Percentiles rank a stretch among this genome's conserved stretches.
Evolutionary conservation across 441 rosid species (phyloP).

Genomic region (Aquilaria agallochum): DNA sequence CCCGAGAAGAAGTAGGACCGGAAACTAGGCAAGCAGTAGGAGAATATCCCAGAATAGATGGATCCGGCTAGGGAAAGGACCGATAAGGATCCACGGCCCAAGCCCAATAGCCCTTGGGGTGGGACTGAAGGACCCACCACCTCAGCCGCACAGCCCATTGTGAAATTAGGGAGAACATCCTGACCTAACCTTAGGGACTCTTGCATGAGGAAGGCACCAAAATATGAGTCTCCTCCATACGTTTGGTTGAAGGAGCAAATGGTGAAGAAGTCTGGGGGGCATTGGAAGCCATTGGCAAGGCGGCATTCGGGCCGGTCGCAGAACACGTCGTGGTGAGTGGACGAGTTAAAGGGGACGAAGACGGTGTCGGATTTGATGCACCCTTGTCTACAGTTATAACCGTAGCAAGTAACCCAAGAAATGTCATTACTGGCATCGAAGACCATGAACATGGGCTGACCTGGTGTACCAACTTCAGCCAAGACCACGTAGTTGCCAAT

Average conservation of each 20-base stretch:
- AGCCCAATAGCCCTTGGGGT: conserved; percentile 79
- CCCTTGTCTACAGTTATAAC: conserved; percentile 35
- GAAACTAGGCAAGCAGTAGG: conserved; percentile 85
- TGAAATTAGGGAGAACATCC: conserved; percentile 45
- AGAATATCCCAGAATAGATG: conserved; percentile 69
- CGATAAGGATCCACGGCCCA: conserved; percentile 85
- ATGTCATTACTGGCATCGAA: conserved; percentile 78
- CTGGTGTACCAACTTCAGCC: conserved; percentile 75
- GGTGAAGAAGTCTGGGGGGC: conserved; percentile 47
- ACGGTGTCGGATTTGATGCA: conserved; percentile 43
- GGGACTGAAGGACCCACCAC: conserved; percentile 65
- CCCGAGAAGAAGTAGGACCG: conserved; percentile 79
- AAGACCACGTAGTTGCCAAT: conserved; percentile 51
- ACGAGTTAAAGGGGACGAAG: conserved; percentile 46
- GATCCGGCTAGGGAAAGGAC: conserved; percentile 57
- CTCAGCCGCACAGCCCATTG: conserved; percentile 63
- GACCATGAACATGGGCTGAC: conserved; percentile 79
- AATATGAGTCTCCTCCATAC: conserved; percentile 83
- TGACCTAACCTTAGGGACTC: conserved; percentile 52
- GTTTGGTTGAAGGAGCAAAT: conserved; percentile 73
- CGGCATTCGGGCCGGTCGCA: conserved; percentile 67
- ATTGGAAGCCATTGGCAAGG: conserved; percentile 61
- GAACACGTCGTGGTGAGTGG: conserved; percentile 51
- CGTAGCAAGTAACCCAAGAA: conserved; percentile 84
- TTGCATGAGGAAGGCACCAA: conserved; percentile 61